Evolutionary conservation across 331 rosid species (phyloP).

Genomic region (Cydonia oblonga): DNA sequence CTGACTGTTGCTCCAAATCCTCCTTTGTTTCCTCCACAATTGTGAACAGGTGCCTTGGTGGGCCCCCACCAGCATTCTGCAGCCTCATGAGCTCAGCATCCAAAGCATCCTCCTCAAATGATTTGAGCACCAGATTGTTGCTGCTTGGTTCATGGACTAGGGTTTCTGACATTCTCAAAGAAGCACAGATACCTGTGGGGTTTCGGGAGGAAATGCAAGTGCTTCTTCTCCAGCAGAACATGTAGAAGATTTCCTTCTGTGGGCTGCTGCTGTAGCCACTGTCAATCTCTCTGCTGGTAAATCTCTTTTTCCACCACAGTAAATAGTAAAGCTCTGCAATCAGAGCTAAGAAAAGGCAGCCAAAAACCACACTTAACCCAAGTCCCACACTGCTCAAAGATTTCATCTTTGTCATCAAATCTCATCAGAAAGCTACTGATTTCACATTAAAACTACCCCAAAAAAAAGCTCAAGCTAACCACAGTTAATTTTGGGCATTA

Average conservation of each 20-base stretch:
- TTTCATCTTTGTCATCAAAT: constrained; percentile 62
- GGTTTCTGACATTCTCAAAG: constrained; percentile 41
- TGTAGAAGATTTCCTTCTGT: constrained; percentile 63
- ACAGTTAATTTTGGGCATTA: background rate
- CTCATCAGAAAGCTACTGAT: constrained; percentile 32
- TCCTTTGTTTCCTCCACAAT: constrained; percentile 90
- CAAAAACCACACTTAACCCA: constrained; percentile 82
- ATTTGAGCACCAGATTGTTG: constrained; percentile 44
- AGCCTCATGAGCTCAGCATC: constrained; percentile 62
- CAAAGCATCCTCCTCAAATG: constrained; percentile 56
- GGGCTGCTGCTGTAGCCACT: constrained; percentile 62
- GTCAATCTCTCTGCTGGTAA: constrained; percentile 54
- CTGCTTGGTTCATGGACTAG: constrained; percentile 43
- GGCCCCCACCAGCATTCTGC: constrained; percentile 41
- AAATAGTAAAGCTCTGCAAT: constrained; percentile 89
- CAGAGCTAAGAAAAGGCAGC: constrained; percentile 83
- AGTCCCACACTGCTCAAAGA: constrained; percentile 91
- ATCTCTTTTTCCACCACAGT: constrained; percentile 93
- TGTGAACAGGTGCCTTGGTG: constrained; percentile 79
- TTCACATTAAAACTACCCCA: background rate
- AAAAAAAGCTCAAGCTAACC: constrained; percentile 1
- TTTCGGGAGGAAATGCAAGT: constrained; percentile 44
- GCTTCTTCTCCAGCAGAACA: constrained; percentile 81
- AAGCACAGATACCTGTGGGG: constrained; percentile 46
- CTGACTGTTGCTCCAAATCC: constrained; percentile 65